Evolutionary conservation across 305 asterid genomes (phyloP), one percentile per base, ranked within the genome.

Genomic region (Striga hermonthica): DNA sequence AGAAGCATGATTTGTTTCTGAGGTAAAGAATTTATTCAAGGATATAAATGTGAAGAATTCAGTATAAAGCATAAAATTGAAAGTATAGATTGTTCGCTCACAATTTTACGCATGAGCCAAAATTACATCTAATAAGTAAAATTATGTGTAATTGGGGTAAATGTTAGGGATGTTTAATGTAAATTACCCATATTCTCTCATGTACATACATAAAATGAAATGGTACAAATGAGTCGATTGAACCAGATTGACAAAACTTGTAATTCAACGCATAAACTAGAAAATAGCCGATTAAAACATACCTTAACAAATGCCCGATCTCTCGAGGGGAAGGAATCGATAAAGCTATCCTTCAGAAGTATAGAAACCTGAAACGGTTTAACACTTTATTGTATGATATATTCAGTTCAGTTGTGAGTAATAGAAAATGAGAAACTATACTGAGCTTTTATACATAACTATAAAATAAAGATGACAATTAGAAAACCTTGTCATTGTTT

Each of bases 261-360:
- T 41, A 41, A 41, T 41, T 41, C 10, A 52, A 52, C 35, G 39
- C 36, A 59, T 84, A 91, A 97, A 97, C 86, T 80, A 58, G 89
- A 67, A 66, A 92, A 92, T 52, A 87, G 68, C 74, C 70, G 91
- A 69, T 87, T 22, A 22, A 22, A 22, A 22, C 31, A 59, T 84
- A 91, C 98, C 98, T 87, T 80, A 58, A 92, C 68, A 66, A 92
- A 92, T 52, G 88, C 69, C 73, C 70, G 92, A 69, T 87, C 96
- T 70, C 68, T 79, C 49, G 6, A 54, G 6, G 91, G 86, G 75
- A 89, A 92, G 57, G 98, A 92, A 68, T 83, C 82, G 6, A 92
- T 76, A 61, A 85, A 92, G 77, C 93, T 92, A 47, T 92, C 98
- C 79, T 87, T 92, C 31, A 92, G 79, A 75, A 92, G 93, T 76